A percentile compares a stretch with the other conserved stretches of the same genome.
Evolutionary conservation across 2,329 filamentous ascomycete species (phyloP).

Genomic region (Cytospora leucostoma): DNA sequence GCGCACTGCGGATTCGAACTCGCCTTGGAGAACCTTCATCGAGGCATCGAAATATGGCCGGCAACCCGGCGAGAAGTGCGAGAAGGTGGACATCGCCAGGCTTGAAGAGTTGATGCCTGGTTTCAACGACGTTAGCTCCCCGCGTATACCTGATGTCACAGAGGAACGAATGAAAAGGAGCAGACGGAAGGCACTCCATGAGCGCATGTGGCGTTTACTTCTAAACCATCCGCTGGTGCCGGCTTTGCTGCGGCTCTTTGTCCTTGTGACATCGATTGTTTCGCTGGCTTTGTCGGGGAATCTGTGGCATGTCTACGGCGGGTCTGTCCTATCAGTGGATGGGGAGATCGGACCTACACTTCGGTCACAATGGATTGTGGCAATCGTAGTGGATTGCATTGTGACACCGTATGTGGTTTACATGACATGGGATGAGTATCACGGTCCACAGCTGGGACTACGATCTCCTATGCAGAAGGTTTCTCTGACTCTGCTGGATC

Average conservation of each 20-base stretch:
- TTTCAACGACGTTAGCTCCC: conserved; percentile 44
- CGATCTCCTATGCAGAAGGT: conserved; percentile 84
- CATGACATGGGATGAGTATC: conserved; percentile 96
- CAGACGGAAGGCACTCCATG: conserved; percentile 52
- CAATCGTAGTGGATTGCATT: conserved; percentile 83
- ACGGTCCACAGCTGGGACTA: conserved; percentile 86
- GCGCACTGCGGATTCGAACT: conserved; percentile 42
- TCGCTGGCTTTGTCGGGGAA: conserved; percentile 77
- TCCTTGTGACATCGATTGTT: conserved; percentile 79
- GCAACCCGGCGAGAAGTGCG: conserved; percentile 48
- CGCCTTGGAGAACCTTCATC: conserved; percentile 56
- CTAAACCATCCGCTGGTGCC: conserved; percentile 85
- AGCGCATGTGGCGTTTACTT: conserved; percentile 67
- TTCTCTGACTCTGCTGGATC: conserved; percentile 83
- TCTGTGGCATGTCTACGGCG: conserved; percentile 60
- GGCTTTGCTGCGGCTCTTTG: conserved; percentile 76
- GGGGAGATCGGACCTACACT: conserved; percentile 7
- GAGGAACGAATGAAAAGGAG: conserved; percentile 24
- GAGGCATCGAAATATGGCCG: conserved; percentile 55
- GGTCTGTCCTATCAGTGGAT: conserved; percentile 46
- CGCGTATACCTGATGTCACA: conserved; percentile 18
- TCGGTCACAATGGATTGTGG: conserved; percentile 79
- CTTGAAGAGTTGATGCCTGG: conserved; percentile 48
- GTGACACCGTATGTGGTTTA: conserved; percentile 89
- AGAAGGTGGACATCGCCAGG: conserved; percentile 49